These are phyloP conservation scores for Penicillium oxalicum DNA, from an alignment of 2,329 filamentous ascomycete species.

Conservation along the genomic window DNA sequence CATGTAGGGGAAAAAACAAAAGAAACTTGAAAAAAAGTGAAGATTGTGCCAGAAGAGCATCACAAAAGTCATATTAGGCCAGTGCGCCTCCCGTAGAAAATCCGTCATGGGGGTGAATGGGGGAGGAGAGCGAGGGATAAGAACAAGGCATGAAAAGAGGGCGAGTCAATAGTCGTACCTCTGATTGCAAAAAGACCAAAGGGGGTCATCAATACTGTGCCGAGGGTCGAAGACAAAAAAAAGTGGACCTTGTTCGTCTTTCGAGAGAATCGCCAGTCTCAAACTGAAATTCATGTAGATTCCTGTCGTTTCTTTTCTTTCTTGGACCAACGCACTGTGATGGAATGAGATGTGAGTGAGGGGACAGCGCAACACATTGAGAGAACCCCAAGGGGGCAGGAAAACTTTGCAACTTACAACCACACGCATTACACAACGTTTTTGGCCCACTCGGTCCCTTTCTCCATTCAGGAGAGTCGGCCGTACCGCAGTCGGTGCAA, in stretches of 20 bases:
- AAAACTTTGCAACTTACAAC: slow-evolving; percentile 50
- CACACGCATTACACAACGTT: slow-evolving; percentile 92
- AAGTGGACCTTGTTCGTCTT: background rate
- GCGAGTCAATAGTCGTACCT: background rate
- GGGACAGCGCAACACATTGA: background rate
- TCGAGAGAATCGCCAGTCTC: background rate
- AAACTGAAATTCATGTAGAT: slow-evolving; percentile 8
- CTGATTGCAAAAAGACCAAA: background rate
- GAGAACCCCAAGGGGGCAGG: background rate
- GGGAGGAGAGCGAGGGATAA: too few relatives aligned
- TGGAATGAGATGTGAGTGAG: background rate
- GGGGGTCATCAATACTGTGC: background rate
- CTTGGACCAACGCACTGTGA: slow-evolving; percentile 53
- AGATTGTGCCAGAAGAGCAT: background rate
- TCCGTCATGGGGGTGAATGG: too few relatives aligned
- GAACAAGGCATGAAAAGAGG: background rate
- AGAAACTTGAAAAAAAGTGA: background rate
- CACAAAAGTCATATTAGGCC: background rate
- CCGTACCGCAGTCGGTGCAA: slow-evolving; percentile 89
- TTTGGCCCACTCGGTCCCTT: slow-evolving; percentile 91
- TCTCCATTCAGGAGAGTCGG: slow-evolving; percentile 92
- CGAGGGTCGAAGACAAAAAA: background rate
- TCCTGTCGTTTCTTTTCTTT: slow-evolving; percentile 68
- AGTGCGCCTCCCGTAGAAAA: too few relatives aligned
- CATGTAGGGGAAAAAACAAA: background rate